Evolutionary conservation across 179 eudicot genomes (phyloP).

Genomic region (Beta macrorhiza): DNA sequence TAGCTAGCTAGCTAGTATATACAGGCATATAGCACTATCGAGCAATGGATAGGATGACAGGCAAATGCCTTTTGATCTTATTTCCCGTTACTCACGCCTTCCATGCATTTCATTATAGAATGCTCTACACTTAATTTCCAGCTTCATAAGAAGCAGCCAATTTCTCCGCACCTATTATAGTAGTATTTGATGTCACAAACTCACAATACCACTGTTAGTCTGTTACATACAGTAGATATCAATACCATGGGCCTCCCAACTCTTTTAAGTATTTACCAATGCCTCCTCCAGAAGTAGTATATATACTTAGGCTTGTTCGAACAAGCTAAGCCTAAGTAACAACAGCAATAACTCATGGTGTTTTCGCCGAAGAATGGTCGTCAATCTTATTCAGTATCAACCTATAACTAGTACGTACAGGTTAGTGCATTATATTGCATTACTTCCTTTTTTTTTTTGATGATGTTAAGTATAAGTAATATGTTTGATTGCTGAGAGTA

Average conservation of each 20-base stretch:
- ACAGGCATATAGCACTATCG: background rate
- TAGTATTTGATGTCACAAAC: background rate
- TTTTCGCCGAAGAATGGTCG: background rate
- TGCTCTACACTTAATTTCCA: background rate
- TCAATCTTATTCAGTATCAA: background rate
- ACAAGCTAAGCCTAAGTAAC: background rate
- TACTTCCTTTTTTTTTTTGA: no score
- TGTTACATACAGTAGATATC: background rate
- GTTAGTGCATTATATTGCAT: background rate
- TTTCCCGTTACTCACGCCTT: background rate
- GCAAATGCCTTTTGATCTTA: background rate
- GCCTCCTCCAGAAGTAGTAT: background rate
- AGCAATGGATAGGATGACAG: background rate
- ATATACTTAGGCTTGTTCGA: background rate
- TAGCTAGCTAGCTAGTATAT: background rate
- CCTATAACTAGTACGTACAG: background rate
- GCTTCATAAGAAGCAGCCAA: conserved; percentile 9
- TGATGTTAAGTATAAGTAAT: no score
- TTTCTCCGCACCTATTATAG: background rate
- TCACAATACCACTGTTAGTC: background rate
- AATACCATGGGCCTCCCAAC: background rate
- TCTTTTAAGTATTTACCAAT: no score
- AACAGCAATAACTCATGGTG: background rate
- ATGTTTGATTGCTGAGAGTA: no score
- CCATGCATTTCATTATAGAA: background rate